Evolutionary conservation across 768 basidiomycete genomes (phyloP).

Genomic region (Cystobasidium ongulense): DNA sequence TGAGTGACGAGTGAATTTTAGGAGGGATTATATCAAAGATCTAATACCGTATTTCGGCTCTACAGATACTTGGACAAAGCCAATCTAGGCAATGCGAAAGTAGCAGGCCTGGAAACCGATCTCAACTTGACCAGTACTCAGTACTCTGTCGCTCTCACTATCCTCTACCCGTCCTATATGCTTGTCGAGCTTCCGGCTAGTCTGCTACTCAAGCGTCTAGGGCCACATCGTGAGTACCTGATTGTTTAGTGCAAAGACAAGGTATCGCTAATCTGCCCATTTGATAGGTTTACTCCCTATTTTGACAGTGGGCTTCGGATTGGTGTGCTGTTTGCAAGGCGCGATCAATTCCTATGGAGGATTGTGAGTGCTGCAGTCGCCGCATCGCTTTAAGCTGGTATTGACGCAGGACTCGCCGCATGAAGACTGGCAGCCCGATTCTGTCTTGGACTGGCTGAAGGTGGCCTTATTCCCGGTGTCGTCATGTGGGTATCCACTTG

Average conservation of each 20-base stretch:
- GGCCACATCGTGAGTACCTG: background rate
- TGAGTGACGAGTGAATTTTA: no score
- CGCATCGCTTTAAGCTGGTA: background rate
- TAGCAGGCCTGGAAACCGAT: background rate
- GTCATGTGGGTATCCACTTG: background rate
- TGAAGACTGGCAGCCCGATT: background rate
- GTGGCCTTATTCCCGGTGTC: background rate
- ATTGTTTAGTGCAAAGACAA: background rate
- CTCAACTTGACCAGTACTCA: background rate
- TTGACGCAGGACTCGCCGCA: background rate
- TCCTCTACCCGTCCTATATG: background rate
- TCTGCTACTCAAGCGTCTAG: background rate
- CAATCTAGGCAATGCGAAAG: background rate
- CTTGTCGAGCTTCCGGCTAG: background rate
- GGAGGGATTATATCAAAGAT: no score
- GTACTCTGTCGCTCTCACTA: background rate
- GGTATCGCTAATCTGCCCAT: background rate
- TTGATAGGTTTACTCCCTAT: background rate
- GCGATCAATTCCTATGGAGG: background rate
- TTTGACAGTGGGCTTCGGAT: background rate
- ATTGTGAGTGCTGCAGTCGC: background rate
- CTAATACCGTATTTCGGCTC: no score
- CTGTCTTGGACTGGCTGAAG: background rate
- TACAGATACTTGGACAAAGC: background rate
- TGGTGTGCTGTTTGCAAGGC: background rate